phyloP scores from a whole-genome alignment of 2,329 filamentous ascomycete genomes.

The Diaporthe velutina region DNA sequence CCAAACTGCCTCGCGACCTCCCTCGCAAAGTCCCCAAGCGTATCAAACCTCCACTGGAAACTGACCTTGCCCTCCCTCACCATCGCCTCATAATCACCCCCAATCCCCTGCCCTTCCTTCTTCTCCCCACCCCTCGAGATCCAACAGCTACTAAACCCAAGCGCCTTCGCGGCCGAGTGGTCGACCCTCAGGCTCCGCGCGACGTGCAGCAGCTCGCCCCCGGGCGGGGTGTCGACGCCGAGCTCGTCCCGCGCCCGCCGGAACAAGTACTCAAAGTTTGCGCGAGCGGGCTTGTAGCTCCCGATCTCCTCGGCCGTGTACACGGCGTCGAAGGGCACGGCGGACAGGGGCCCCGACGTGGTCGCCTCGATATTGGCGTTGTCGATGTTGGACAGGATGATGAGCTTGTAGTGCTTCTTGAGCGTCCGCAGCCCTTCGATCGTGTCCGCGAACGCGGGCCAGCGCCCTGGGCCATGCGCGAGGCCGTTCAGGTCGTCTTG shows the following conservation, averaged over 20 bases:
- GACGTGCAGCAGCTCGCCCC: constrained; percentile 71
- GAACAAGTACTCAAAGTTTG: constrained; percentile 77
- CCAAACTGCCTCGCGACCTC: constrained; percentile 56
- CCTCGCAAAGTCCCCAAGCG: constrained; percentile 54
- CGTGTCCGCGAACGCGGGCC: constrained; percentile 71
- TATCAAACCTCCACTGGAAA: constrained; percentile 55
- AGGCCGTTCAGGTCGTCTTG: constrained; percentile 61
- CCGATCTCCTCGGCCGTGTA: constrained; percentile 81
- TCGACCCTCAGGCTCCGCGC: constrained; percentile 78
- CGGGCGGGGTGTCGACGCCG: constrained; percentile 61
- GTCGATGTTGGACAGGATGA: constrained; percentile 73
- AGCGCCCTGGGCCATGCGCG: constrained; percentile 63
- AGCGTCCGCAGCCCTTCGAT: constrained; percentile 64
- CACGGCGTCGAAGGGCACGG: constrained; percentile 69
- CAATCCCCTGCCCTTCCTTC: constrained; percentile 42
- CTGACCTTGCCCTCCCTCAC: constrained; percentile 46
- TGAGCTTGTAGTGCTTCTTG: constrained; percentile 64
- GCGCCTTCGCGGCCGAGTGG: constrained; percentile 72
- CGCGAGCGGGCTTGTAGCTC: constrained; percentile 75
- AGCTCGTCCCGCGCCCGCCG: constrained; percentile 64
- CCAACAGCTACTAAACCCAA: constrained; percentile 74
- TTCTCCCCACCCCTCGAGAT: constrained; percentile 67
- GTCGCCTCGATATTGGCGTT: constrained; percentile 53
- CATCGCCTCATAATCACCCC: constrained; percentile 40
- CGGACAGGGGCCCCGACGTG: constrained; percentile 55